Conservation (phyloP, 768 basidiomycete genomes). For the Ramaria rubella region DNA sequence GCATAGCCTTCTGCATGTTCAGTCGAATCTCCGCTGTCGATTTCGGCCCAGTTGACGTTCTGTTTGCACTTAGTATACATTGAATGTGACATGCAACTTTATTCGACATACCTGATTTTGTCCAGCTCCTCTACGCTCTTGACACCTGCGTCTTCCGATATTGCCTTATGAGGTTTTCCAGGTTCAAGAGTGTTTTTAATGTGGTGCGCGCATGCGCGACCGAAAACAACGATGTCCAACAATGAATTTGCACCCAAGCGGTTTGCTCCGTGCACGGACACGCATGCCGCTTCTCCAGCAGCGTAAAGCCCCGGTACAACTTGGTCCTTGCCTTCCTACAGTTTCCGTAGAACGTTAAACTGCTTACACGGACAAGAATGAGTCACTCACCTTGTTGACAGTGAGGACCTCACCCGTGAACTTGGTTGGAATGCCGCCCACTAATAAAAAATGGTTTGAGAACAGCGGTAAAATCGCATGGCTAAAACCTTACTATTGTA, state of each 20-base stretch:
- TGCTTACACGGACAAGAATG: not conserved
- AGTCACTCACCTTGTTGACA: constrained; percentile 47
- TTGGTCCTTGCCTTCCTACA: constrained; percentile 77
- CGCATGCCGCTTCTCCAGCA: constrained; percentile 97
- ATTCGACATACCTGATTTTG: constrained; percentile 53
- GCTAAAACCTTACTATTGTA: constrained; percentile 77
- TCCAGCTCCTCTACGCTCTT: constrained; percentile 83
- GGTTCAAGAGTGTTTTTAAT: constrained; percentile 87
- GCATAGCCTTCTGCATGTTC: constrained; percentile 99
- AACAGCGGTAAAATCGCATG: not conserved
- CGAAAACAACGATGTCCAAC: constrained; percentile 97
- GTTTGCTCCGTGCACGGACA: constrained; percentile 98
- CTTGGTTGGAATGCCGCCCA: constrained; percentile 99
- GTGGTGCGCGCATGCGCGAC: constrained; percentile 98
- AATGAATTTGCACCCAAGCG: constrained; percentile 99
- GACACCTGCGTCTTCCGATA: constrained; percentile 81
- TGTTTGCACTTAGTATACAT: constrained; percentile 18
- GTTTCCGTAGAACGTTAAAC: not conserved
- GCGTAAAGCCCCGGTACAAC: constrained; percentile 96
- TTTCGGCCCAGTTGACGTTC: constrained; percentile 73
- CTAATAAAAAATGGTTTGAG: constrained; percentile 36
- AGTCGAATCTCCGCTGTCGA: constrained; percentile 87
- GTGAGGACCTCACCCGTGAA: constrained; percentile 98
- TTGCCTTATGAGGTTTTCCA: constrained; percentile 83
- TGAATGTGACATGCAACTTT: not conserved